These are phyloP conservation scores for Wickerhamomyces pijperi DNA, from an alignment of 805 yeast species.

Conservation along the genomic window DNA sequence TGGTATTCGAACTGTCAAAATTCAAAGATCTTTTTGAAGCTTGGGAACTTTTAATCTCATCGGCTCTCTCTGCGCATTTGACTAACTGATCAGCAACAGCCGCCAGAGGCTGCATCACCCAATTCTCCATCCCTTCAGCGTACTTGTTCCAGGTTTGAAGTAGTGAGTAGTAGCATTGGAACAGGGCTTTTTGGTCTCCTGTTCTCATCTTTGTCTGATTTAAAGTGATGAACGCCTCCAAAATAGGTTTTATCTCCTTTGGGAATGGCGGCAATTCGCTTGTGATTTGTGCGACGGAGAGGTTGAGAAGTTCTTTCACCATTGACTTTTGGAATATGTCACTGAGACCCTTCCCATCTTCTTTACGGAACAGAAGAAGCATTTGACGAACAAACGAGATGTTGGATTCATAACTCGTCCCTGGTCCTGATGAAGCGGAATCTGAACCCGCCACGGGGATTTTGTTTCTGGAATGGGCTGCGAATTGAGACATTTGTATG, in stretches of 20 bases:
- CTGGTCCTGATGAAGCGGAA: too few species aligned
- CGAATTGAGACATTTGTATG: too few species aligned
- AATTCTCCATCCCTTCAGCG: constrained; percentile 39
- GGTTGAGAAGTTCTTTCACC: not conserved
- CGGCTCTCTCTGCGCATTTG: constrained; percentile 13
- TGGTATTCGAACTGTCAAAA: not conserved
- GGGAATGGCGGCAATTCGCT: not conserved
- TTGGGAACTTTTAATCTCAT: constrained; percentile 12
- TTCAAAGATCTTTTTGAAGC: not conserved
- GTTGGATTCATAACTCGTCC: too few species aligned
- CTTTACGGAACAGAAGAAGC: not conserved
- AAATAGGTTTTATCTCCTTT: constrained; percentile 6
- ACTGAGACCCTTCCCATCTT: constrained; percentile 1
- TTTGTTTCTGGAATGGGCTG: too few species aligned
- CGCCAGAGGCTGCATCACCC: constrained; percentile 38
- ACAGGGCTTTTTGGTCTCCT: constrained; percentile 20
- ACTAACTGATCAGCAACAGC: constrained; percentile 28
- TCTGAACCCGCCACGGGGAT: too few species aligned
- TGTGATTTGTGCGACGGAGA: not conserved
- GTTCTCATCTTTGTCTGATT: constrained; percentile 18
- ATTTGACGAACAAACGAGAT: not conserved
- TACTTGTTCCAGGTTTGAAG: constrained; percentile 37
- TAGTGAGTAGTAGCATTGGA: constrained; percentile 25
- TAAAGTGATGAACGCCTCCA: constrained; percentile 5
- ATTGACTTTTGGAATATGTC: not conserved